phyloP scores from a whole-genome alignment of 2,329 filamentous ascomycete species.

The Fusarium brachygibbosum region DNA sequence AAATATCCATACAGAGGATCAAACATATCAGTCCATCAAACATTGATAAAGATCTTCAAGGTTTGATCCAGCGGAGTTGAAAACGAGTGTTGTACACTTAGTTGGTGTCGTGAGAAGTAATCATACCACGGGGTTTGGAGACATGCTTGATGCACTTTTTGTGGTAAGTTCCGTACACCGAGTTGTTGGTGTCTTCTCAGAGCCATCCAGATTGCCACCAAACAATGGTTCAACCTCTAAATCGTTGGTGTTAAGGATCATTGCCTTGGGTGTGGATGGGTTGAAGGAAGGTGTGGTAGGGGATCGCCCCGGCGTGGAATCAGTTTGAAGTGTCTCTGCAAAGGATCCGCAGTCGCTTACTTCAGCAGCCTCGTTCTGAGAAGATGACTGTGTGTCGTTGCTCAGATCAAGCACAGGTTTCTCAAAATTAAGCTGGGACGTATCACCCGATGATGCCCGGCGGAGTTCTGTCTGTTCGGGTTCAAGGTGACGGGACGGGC shows the following conservation, averaged over 20 bases:
- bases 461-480: slow-evolving; percentile 3
- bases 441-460: slow-evolving; percentile 13
- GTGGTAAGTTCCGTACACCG: neutral
- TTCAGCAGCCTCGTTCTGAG: slow-evolving; percentile 36
- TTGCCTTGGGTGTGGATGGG: slow-evolving; percentile 51
- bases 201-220: slow-evolving; percentile 1
- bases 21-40: too few species aligned
- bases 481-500: neutral
- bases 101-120: too few species aligned
- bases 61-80: too few species aligned
- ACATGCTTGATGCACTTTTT: too few species aligned
- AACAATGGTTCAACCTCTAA: slow-evolving; percentile 14
- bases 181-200: slow-evolving; percentile 7
- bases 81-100: too few species aligned
- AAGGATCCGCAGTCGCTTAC: slow-evolving; percentile 27
- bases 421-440: neutral
- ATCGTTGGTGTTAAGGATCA: slow-evolving; percentile 34
- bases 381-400: neutral
- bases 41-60: too few species aligned
- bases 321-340: slow-evolving; percentile 27
- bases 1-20: too few species aligned
- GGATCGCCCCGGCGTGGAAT: slow-evolving; percentile 32
- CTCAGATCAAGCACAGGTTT: neutral
- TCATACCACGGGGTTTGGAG: too few species aligned
- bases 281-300: slow-evolving; percentile 45